Evolutionary conservation across 1,284 basidiomycete genomes (phyloP).

Genomic region (Fereydounia khargensis): DNA sequence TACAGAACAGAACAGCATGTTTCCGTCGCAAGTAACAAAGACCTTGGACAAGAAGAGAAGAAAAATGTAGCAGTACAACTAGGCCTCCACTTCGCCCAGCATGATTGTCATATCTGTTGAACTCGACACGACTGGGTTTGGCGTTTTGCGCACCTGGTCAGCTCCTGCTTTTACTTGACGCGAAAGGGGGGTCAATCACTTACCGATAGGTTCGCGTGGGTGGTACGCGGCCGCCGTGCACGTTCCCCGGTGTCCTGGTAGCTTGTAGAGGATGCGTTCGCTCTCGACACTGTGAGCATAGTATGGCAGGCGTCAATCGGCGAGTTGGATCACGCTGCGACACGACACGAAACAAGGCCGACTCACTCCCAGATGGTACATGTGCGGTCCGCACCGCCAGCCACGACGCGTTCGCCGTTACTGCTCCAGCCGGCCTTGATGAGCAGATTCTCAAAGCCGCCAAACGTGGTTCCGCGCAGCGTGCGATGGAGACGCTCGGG

Average conservation of each 20-base stretch:
- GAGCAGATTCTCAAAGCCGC: conserved; percentile 51
- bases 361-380: conserved; percentile 52
- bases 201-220: conserved; percentile 51
- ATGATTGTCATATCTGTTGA: conserved; percentile 50
- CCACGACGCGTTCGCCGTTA: conserved; percentile 44
- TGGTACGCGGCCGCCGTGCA: conserved; percentile 54
- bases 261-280: conserved; percentile 49
- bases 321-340: no score
- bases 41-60: no score
- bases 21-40: no score
- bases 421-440: conserved; percentile 42
- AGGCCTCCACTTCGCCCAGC: conserved; percentile 47
- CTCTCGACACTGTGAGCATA: no score
- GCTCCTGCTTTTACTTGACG: no score
- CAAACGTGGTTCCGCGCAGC: conserved; percentile 44
- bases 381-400: conserved; percentile 51
- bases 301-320: no score
- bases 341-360: no score
- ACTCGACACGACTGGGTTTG: conserved; percentile 32
- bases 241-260: conserved; percentile 55
- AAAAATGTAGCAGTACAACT: no score
- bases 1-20: no score
- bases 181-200: conserved; percentile 4
- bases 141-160: not conserved
- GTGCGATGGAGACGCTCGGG: conserved; percentile 48